phyloP scores from a whole-genome alignment of 345 rosid genomes.

The Populus simonii region DNA sequence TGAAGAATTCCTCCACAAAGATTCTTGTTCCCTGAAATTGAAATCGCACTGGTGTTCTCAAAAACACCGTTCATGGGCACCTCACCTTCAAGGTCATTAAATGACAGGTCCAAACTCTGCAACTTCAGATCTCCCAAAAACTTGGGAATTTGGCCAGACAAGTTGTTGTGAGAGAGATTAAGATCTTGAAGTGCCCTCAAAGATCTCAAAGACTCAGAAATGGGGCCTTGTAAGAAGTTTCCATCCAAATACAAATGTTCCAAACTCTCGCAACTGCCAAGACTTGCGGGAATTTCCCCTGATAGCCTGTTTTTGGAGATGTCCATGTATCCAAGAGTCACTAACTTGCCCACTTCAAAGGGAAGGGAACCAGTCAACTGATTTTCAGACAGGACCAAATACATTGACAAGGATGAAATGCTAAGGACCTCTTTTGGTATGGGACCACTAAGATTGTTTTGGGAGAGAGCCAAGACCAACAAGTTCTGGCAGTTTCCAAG shows the following conservation, averaged over 20 bases:
- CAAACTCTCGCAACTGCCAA: constrained; percentile 9
- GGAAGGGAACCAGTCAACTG: constrained; percentile 4
- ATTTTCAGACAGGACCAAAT: background rate
- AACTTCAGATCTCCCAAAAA: background rate
- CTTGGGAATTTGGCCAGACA: constrained; percentile 3
- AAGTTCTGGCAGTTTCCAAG: background rate
- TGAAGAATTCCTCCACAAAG: constrained; percentile 14
- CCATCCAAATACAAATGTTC: constrained; percentile 5
- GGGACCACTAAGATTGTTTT: constrained; percentile 1
- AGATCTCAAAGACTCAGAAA: background rate
- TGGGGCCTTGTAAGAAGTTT: constrained; percentile 1
- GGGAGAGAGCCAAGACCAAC: background rate
- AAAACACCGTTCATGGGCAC: constrained; percentile 12
- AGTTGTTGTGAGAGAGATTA: constrained; percentile 7
- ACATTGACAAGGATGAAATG: constrained; percentile 7
- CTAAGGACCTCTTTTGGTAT: constrained; percentile 14
- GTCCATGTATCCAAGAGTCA: background rate
- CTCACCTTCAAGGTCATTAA: constrained; percentile 16
- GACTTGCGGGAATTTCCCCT: constrained; percentile 8
- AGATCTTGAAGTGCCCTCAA: constrained; percentile 5
- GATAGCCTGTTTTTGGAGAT: constrained; percentile 2
- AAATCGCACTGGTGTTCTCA: constrained; percentile 4
- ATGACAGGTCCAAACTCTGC: constrained; percentile 10
- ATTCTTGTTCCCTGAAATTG: background rate
- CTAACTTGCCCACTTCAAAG: constrained; percentile 7